Conservation (phyloP, 208 protist genomes). For the Leishmania martiniquensis region DNA sequence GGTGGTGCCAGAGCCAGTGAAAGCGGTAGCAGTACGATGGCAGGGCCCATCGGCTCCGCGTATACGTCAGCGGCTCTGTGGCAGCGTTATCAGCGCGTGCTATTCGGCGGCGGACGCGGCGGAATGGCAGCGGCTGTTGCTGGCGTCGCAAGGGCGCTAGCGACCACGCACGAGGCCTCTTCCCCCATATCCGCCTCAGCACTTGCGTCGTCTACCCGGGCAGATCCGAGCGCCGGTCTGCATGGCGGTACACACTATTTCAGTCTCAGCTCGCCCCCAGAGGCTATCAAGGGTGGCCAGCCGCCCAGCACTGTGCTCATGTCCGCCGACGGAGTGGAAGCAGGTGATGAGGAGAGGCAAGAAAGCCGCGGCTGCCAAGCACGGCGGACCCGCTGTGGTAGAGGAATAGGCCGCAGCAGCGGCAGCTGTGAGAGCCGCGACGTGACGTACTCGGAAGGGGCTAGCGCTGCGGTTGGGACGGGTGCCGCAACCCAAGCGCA, state of each 20-base stretch:
- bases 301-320: constrained; percentile 31
- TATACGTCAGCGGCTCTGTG: constrained; percentile 27
- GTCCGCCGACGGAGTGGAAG: constrained; percentile 35
- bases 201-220: neutral
- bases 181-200: neutral
- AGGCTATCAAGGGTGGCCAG: neutral
- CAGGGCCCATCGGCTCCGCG: constrained; percentile 11
- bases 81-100: constrained; percentile 34
- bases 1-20: constrained; percentile 10
- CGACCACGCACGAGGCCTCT: neutral
- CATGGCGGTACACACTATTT: neutral
- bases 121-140: neutral
- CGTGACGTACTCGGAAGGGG: neutral
- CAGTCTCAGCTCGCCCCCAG: neutral
- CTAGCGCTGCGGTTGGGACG: neutral
- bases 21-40: constrained; percentile 10
- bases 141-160: neutral
- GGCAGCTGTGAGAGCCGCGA: neutral
- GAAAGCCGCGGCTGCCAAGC: neutral
- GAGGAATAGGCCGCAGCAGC: neutral
- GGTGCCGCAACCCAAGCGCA: neutral
- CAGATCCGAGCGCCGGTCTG: neutral
- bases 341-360: constrained; percentile 30
- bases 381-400: constrained; percentile 9
- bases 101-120: constrained; percentile 24